These are phyloP conservation scores for Plectosphaerella sp. DNA, from an alignment of 2,329 filamentous ascomycete genomes.

Conservation along the genomic window DNA sequence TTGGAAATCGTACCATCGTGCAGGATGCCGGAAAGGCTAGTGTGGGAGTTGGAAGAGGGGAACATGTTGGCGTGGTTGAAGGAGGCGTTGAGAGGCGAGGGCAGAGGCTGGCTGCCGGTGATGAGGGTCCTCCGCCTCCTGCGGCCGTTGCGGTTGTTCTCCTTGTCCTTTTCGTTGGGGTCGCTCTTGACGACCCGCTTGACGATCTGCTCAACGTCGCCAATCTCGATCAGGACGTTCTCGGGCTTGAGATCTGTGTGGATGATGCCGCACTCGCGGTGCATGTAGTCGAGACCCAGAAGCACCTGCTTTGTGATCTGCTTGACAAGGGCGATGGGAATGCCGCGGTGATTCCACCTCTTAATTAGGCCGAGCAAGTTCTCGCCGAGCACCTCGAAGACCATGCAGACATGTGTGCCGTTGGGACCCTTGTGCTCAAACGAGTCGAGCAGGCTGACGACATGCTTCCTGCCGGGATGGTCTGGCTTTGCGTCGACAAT, in stretches of 20 bases:
- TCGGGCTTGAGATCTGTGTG: conserved; percentile 97
- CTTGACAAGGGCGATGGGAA: conserved; percentile 94
- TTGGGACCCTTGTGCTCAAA: conserved; percentile 98
- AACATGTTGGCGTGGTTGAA: conserved; percentile 79
- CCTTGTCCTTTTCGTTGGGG: conserved; percentile 64
- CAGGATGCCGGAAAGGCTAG: conserved; percentile 80
- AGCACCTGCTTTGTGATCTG: conserved; percentile 98
- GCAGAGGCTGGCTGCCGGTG: conserved; percentile 92
- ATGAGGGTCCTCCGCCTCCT: conserved; percentile 89
- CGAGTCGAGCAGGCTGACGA: conserved; percentile 91
- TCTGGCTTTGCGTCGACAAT: conserved; percentile 93
- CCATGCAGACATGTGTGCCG: conserved; percentile 97
- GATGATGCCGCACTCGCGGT: conserved; percentile 97
- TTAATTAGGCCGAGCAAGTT: conserved; percentile 94
- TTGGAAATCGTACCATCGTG: conserved; percentile 60
- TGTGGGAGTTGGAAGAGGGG: conserved; percentile 57
- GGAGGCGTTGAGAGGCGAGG: conserved; percentile 87
- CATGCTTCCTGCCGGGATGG: conserved; percentile 90
- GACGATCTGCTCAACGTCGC: conserved; percentile 97
- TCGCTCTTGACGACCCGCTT: conserved; percentile 92
- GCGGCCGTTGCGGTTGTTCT: conserved; percentile 87
- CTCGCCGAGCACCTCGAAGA: conserved; percentile 95
- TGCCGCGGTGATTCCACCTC: conserved; percentile 95
- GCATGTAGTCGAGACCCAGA: conserved; percentile 90
- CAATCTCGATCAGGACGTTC: conserved; percentile 97